Percentiles rank a stretch among this genome's conserved stretches.
Conservation (phyloP, 768 basidiomycete species). For the Trametes gibbosa region DNA sequence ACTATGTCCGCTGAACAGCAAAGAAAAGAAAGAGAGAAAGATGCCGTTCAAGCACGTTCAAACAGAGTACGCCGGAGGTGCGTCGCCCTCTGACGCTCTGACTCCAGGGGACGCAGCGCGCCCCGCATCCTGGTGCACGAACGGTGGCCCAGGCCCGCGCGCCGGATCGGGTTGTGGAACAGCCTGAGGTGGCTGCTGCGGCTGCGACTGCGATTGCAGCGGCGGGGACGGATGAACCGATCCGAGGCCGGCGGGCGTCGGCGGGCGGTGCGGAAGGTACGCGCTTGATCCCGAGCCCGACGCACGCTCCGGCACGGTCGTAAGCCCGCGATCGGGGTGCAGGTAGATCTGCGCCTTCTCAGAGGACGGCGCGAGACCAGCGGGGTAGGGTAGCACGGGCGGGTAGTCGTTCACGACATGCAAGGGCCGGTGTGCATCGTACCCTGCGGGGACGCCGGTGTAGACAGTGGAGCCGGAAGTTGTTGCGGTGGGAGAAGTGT, state of each 20-base stretch:
- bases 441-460: not conserved
- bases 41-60: not conserved
- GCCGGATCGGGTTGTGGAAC: not conserved
- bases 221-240: not conserved
- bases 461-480: not conserved
- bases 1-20: not conserved
- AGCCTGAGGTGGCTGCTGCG: not conserved
- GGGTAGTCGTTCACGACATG: constrained; percentile 9
- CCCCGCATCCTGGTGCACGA: constrained; percentile 3
- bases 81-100: not conserved
- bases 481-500: not conserved
- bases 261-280: not conserved
- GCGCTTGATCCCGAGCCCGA: constrained; percentile 1
- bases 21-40: not conserved
- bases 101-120: not conserved
- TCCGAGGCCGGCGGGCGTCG: not conserved
- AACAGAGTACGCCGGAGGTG: constrained; percentile 4
- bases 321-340: constrained; percentile 8
- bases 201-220: too few relatives aligned
- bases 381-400: not conserved
- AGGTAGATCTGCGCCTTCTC: constrained; percentile 14
- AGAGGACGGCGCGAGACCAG: not conserved
- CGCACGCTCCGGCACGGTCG: not conserved
- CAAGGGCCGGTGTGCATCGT: constrained; percentile 2
- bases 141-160: not conserved